Percentiles rank a stretch among this genome's conserved stretches.
These are phyloP conservation scores for Eucalyptus regnans DNA, from an alignment of 345 rosid genomes.

Conservation along the genomic window DNA sequence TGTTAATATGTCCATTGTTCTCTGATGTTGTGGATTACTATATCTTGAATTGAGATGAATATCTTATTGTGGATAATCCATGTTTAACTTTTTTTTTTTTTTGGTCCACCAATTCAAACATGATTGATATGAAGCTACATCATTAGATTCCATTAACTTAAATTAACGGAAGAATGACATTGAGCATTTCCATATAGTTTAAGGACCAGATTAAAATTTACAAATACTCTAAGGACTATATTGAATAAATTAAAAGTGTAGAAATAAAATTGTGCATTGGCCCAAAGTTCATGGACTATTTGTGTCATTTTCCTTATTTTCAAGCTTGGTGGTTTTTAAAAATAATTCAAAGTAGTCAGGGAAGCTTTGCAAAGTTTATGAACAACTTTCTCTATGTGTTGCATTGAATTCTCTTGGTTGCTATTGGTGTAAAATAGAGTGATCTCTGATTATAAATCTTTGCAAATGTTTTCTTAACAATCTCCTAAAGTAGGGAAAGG, in stretches of 20 bases:
- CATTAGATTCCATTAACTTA: not conserved
- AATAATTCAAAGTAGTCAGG: not conserved
- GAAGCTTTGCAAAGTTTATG: not conserved
- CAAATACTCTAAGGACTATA: not conserved
- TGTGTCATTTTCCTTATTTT: too few relatives aligned
- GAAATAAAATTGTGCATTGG: too few relatives aligned
- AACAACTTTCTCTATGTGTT: not conserved
- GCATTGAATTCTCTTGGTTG: not conserved
- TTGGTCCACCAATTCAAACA: not conserved
- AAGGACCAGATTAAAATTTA: rapidly evolving
- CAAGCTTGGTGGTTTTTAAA: too few relatives aligned
- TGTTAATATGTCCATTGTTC: not conserved
- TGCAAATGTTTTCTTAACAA: not conserved
- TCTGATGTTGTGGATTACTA: not conserved
- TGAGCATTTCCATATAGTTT: too few relatives aligned
- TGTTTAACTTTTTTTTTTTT: not conserved
- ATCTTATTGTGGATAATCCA: not conserved
- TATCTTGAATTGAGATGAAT: not conserved
- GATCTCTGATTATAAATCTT: not conserved
- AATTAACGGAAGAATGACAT: rapidly evolving
- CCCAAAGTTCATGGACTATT: too few relatives aligned
- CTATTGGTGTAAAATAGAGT: not conserved
- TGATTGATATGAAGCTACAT: not conserved
- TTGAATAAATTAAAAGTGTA: not conserved
- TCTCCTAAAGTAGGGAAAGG: not conserved